Conservation (phyloP, 768 basidiomycete species). For the Mycena chlorophos region DNA sequence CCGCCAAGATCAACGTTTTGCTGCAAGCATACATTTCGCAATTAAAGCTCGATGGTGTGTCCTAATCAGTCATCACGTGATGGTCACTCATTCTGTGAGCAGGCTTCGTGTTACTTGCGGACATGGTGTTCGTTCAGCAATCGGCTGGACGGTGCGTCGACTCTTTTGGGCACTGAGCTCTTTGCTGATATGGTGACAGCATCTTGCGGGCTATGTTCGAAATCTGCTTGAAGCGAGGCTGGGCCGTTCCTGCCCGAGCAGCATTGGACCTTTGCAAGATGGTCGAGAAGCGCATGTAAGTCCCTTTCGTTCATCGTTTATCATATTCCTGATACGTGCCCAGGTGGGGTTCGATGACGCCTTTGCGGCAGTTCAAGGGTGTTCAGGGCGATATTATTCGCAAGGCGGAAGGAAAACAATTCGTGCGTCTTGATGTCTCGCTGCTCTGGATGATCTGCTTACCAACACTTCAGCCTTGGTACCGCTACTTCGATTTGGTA, state of each 20-base stretch:
- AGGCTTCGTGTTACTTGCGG: slow-evolving; percentile 84
- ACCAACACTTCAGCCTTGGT: slow-evolving; percentile 70
- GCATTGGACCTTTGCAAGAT: slow-evolving; percentile 95
- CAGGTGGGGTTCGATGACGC: slow-evolving; percentile 98
- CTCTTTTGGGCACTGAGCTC: background rate
- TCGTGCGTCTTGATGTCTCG: slow-evolving; percentile 55
- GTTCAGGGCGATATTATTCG: slow-evolving; percentile 82
- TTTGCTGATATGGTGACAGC: slow-evolving; percentile 33
- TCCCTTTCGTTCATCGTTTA: slow-evolving; percentile 3
- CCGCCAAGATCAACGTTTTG: slow-evolving; percentile 95
- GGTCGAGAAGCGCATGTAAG: slow-evolving; percentile 84
- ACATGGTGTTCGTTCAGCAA: slow-evolving; percentile 97
- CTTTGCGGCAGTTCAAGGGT: slow-evolving; percentile 92
- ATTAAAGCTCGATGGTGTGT: slow-evolving; percentile 81
- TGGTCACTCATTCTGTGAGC: background rate
- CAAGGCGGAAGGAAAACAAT: slow-evolving; percentile 96
- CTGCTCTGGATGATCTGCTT: slow-evolving; percentile 1
- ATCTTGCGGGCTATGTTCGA: slow-evolving; percentile 97
- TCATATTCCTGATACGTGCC: slow-evolving; percentile 1
- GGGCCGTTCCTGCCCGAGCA: slow-evolving; percentile 91
- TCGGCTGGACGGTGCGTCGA: slow-evolving; percentile 85
- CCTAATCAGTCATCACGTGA: background rate
- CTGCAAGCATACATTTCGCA: slow-evolving; percentile 94
- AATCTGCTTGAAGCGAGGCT: slow-evolving; percentile 96
- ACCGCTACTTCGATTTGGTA: slow-evolving; percentile 91